Percentiles rank a stretch among this genome's conserved stretches.
These are phyloP conservation scores for Copromyces sp. DNA, from an alignment of 495 filamentous ascomycete genomes.

Conservation along the genomic window DNA sequence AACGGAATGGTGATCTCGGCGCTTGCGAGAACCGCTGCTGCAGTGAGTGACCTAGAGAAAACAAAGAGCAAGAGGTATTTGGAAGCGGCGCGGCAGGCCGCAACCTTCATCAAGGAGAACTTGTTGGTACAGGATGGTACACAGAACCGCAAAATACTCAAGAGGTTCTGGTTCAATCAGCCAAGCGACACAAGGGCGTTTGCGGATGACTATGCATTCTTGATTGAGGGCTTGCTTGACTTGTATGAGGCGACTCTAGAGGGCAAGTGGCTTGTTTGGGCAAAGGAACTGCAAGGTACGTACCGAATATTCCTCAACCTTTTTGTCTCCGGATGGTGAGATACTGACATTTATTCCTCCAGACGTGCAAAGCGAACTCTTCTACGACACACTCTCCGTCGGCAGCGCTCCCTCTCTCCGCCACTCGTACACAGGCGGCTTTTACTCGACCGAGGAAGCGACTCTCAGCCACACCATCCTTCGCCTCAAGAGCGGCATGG, in stretches of 20 bases:
- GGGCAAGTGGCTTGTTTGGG: constrained; percentile 68
- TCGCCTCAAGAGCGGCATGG: constrained; percentile 87
- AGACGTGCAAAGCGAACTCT: constrained; percentile 58
- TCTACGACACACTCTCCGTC: constrained; percentile 45
- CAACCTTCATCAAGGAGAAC: constrained; percentile 65
- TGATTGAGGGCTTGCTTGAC: constrained; percentile 75
- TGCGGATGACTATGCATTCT: constrained; percentile 90
- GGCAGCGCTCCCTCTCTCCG: constrained; percentile 28
- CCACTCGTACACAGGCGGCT: constrained; percentile 48
- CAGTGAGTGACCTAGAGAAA: constrained; percentile 50
- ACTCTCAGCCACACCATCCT: constrained; percentile 65
- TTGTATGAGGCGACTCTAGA: constrained; percentile 85
- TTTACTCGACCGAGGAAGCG: constrained; percentile 70
- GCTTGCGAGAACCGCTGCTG: constrained; percentile 61
- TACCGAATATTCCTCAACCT: neutral
- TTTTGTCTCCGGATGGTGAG: constrained; percentile 19
- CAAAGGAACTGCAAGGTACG: constrained; percentile 70
- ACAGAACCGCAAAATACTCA: constrained; percentile 40
- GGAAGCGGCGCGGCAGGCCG: constrained; percentile 56
- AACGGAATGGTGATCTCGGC: constrained; percentile 87
- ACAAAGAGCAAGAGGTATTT: constrained; percentile 46
- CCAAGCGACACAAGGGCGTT: constrained; percentile 63
- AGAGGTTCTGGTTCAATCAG: constrained; percentile 64
- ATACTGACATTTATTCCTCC: neutral
- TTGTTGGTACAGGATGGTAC: constrained; percentile 51